These are phyloP conservation scores for Cylindrotheca fusiformis DNA, from an alignment of 108 stramenopile species.

Conservation along the genomic window DNA sequence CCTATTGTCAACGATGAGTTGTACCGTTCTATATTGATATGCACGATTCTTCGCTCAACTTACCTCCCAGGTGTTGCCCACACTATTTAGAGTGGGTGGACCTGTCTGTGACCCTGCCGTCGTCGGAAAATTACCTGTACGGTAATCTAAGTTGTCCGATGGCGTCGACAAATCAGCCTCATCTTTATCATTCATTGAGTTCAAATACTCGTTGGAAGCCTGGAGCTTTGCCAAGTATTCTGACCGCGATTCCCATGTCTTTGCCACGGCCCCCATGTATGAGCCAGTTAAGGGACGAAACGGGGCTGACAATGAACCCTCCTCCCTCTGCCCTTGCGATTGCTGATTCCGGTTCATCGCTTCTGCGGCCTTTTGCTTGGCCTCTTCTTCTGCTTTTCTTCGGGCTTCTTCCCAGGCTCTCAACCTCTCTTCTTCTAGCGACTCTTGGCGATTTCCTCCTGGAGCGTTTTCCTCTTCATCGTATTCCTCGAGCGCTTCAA, in stretches of 20 bases:
- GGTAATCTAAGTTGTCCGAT: neutral
- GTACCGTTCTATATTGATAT: too few species aligned
- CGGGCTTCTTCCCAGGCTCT: neutral
- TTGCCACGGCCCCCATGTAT: conserved; percentile 20
- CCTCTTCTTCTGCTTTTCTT: neutral
- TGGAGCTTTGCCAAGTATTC: conserved; percentile 11
- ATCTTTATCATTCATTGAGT: neutral
- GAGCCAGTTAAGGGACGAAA: conserved; percentile 1
- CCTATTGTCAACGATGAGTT: too few species aligned
- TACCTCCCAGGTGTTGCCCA: neutral
- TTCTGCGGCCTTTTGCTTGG: neutral
- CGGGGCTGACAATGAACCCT: neutral
- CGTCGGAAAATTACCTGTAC: neutral
- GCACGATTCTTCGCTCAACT: too few species aligned
- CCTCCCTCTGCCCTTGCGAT: neutral
- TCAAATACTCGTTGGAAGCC: neutral
- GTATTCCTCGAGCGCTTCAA: neutral
- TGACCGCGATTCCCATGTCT: conserved; percentile 12
- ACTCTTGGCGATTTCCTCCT: neutral
- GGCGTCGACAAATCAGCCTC: neutral
- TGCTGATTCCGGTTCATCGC: too few species aligned
- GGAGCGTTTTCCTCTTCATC: neutral
- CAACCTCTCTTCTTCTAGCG: neutral
- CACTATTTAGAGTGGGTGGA: neutral
- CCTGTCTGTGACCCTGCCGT: neutral